These are phyloP conservation scores for Cutaneotrichosporon mucoides DNA, from an alignment of 1,284 basidiomycete species.

Conservation along the genomic window DNA sequence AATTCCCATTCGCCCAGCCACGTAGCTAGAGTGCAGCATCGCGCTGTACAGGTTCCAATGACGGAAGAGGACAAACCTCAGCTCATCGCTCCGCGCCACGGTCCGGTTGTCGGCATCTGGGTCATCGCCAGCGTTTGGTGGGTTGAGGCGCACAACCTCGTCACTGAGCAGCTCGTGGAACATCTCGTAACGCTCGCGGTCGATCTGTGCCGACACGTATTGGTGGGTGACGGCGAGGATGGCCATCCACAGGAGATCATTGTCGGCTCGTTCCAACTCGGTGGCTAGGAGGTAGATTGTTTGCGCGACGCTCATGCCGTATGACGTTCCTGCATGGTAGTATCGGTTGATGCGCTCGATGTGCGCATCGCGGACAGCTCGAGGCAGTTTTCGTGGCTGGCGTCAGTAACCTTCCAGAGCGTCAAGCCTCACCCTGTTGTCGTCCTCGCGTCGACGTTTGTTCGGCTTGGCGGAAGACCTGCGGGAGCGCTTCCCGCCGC, in stretches of 20 bases:
- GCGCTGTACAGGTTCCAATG: constrained; percentile 98
- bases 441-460: constrained; percentile 30
- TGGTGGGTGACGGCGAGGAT: constrained; percentile 92
- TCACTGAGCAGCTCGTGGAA: constrained; percentile 74
- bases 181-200: constrained; percentile 77
- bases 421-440: constrained; percentile 26
- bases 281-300: constrained; percentile 88
- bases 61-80: constrained; percentile 89
- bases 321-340: constrained; percentile 78
- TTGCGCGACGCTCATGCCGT: constrained; percentile 83
- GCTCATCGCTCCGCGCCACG: constrained; percentile 74
- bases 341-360: constrained; percentile 68
- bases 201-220: constrained; percentile 81
- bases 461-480: constrained; percentile 14
- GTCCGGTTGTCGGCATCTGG: constrained; percentile 66
- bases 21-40: constrained; percentile 96
- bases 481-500: constrained; percentile 36
- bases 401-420: constrained; percentile 3
- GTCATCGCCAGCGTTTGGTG: constrained; percentile 38
- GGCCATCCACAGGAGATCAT: constrained; percentile 91
- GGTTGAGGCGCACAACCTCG: constrained; percentile 85
- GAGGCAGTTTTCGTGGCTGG: constrained; percentile 54
- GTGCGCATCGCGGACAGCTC: constrained; percentile 64
- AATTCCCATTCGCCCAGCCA: constrained; percentile 89
- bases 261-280: constrained; percentile 81